A percentile compares a stretch with the other conserved stretches of the same genome.
phyloP scores from a whole-genome alignment of 179 eudicot genomes.

The Beta macrorhiza region DNA sequence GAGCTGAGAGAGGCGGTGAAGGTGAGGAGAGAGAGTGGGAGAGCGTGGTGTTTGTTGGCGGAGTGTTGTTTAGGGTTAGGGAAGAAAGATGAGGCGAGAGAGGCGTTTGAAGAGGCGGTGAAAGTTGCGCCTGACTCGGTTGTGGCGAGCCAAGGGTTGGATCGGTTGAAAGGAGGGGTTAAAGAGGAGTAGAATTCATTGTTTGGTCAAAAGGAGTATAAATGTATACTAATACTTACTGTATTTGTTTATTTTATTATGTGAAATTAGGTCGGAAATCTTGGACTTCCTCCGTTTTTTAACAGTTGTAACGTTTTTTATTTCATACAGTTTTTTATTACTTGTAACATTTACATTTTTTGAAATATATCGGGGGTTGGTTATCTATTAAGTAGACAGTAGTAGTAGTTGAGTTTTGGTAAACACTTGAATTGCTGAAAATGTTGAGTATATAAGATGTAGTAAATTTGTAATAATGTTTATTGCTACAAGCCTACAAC shows the following conservation, averaged over 20 bases:
- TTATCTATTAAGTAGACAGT: no score
- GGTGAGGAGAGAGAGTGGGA: conserved; percentile 26
- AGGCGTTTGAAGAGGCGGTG: conserved; percentile 37
- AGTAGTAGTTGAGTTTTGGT: no score
- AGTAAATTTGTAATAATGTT: no score
- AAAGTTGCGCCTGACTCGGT: conserved; percentile 21
- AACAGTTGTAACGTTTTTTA: no score
- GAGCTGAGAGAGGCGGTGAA: conserved; percentile 39
- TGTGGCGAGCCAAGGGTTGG: conserved; percentile 24
- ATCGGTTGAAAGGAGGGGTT: conserved; percentile 10
- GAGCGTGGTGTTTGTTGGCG: conserved; percentile 41
- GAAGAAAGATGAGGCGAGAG: conserved; percentile 25
- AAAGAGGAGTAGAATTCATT: no score
- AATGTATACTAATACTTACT: no score
- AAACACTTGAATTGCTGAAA: no score
- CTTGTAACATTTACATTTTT: no score
- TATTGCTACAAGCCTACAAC: no score
- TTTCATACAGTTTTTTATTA: no score
- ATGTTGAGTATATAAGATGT: no score
- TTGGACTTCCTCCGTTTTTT: not conserved
- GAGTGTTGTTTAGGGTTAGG: conserved; percentile 33
- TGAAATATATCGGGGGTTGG: no score
- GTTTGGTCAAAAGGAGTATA: not conserved
- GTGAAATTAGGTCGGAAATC: not conserved
- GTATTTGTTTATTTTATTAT: not conserved